Base-by-base conservation (phyloP, 2,329 filamentous ascomycete species). In the Ustilaginoidea virens region DNA sequence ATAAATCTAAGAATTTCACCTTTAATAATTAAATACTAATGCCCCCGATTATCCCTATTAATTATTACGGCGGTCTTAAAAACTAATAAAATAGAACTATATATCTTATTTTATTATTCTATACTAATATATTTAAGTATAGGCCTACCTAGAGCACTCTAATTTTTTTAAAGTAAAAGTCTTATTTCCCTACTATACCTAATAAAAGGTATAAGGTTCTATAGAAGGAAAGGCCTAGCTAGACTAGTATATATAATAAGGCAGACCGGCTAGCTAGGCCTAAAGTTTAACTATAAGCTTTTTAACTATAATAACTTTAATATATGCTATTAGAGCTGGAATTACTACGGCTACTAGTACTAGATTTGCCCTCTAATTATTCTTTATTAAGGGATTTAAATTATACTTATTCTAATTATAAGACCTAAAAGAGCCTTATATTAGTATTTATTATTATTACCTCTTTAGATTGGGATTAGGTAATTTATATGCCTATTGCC, bases 371-470 rank as follows among this genome's bases (percentile, higher is more conserved):
- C 38, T 46, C 38, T 34, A 48, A 48, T 48, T 49, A 33, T 48
- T 48, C 39, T 40, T 47, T 33, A 33, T 48, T 47, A 49, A 49
- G 38, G 39, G 42, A 46, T 52, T 51, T 51, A 49, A 46, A 51
- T 51, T 48, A 36, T 52, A 50, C 42, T 53, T 39, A 51, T 52
- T 53, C 41, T 38, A 48, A 52, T 52, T 53, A 46, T 33, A 49
- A 50, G 39, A 48, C 38, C 38, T 39, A 42, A 45, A 49, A 43
- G 39, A 40, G 36, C 24, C 24, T 16, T 25, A 16, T 25, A 25
- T 25, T 17, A 25, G 24, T 25, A 25, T 25, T 25, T 25, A 25
- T 25, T 25, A 17, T 25, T 5, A 25, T 16, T 17, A 25, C 24
- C 24, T 20, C 17, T 16, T 16, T 9, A 11, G 15, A 16, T 25